Evolutionary conservation across 2,329 filamentous ascomycete species (phyloP).

Genomic region (Tricladium varicosporioides): DNA sequence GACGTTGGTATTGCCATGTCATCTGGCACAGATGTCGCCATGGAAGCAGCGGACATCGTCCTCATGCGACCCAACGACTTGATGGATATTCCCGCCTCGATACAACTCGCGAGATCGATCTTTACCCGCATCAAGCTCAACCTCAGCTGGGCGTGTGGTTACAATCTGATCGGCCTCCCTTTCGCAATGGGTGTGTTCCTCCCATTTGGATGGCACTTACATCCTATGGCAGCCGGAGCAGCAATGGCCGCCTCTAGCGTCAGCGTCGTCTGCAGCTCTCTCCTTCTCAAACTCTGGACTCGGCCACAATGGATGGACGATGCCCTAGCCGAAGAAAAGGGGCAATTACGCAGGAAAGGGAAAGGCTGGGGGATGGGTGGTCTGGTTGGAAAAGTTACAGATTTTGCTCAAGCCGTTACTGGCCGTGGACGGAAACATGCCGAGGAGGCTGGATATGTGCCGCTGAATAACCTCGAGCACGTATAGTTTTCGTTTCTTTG

Average conservation of each 20-base stretch:
- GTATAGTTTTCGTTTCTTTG: constrained; percentile 15
- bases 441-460: constrained; percentile 58
- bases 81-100: constrained; percentile 85
- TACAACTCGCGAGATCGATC: constrained; percentile 79
- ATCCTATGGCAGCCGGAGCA: constrained; percentile 90
- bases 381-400: constrained; percentile 42
- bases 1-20: constrained; percentile 91
- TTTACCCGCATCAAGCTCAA: constrained; percentile 94
- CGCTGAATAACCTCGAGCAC: constrained; percentile 41
- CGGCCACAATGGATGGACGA: constrained; percentile 85
- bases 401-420: constrained; percentile 39
- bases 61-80: constrained; percentile 91
- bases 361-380: constrained; percentile 37
- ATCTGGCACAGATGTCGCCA: constrained; percentile 91
- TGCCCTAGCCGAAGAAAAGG: constrained; percentile 60
- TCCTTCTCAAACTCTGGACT: constrained; percentile 84
- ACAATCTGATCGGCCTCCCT: constrained; percentile 87
- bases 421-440: constrained; percentile 35
- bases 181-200: constrained; percentile 97
- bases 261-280: constrained; percentile 79
- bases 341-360: constrained; percentile 35
- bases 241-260: constrained; percentile 93
- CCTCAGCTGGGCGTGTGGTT: constrained; percentile 86
- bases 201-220: constrained; percentile 81
- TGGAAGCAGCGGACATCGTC: constrained; percentile 95